phyloP scores from a whole-genome alignment of 176 grass and related monocot species.

The Oryza longistaminata region DNA sequence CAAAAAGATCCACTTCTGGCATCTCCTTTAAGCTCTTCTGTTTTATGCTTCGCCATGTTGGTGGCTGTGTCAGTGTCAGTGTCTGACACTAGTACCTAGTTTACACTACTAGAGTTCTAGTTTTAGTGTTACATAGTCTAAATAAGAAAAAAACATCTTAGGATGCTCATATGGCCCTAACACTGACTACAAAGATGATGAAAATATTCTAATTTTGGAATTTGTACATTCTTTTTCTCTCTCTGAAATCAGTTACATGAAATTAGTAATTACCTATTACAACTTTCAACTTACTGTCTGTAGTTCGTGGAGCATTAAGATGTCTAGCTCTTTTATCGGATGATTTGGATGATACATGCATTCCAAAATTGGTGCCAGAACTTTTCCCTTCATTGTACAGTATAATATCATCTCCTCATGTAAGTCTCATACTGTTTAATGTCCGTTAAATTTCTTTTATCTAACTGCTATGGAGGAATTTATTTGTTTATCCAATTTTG shows the following conservation, averaged over 20 bases:
- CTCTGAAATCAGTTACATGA: neutral
- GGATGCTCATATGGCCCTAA: constrained; percentile 5
- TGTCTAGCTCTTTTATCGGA: constrained; percentile 88
- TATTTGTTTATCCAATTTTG: constrained; percentile 41
- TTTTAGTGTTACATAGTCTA: neutral
- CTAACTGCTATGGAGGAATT: constrained; percentile 12
- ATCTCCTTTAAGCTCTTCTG: neutral
- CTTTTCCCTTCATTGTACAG: constrained; percentile 77
- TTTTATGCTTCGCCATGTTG: neutral
- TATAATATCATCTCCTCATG: constrained; percentile 83
- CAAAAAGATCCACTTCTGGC: constrained; percentile 1
- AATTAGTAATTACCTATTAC: neutral
- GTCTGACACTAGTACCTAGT: neutral
- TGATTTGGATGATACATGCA: constrained; percentile 91
- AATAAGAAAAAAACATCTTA: neutral
- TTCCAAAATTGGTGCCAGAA: constrained; percentile 84
- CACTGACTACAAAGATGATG: neutral
- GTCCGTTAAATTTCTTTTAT: neutral
- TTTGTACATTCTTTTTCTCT: neutral
- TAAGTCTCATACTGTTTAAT: constrained; percentile 42
- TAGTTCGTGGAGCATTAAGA: constrained; percentile 94
- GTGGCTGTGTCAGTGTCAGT: neutral
- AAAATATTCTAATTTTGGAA: constrained; percentile 8
- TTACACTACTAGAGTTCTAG: neutral
- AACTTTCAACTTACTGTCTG: constrained; percentile 23